Evolutionary conservation across 176 grass and related monocot species (phyloP), one percentile per base, ranked within the genome.

Genomic region (Carex scoparia): DNA sequence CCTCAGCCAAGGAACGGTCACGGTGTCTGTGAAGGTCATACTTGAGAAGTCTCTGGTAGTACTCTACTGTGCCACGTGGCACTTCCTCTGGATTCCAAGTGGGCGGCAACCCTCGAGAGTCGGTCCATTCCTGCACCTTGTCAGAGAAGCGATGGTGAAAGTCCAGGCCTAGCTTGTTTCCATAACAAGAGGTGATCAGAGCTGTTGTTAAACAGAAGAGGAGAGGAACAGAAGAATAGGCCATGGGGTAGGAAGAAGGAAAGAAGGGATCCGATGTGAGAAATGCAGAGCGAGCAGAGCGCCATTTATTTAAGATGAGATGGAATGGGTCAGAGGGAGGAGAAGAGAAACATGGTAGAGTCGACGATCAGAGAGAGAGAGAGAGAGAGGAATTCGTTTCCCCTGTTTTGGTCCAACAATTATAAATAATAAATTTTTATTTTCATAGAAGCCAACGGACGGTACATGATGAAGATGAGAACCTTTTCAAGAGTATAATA

Each of bases 81-180:
- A 16, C 62, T 3, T 82, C 89, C 1, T 46, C 60, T 0, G 62
- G 72, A 0, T 78, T 86, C 90, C 91, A 65, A 27, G 37, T 73
- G 3, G 75, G 84, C 1, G 67, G 73, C 77, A 81, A 66, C 4
- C 85, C 95, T 2, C 84, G 86, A 10, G 76, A 86, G 68, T 90
- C 87, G 1, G 83, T 84, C 93, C 93, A 95, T 32, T 13, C 86
- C 31, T 79, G 85, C 10, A 95, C 91, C 23, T 80, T 75, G 46
- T 88, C 62, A n/a, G 96, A 95, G 28, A 87, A 95, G 0, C 89
- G 87, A 76, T 98, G 96, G 88, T 98, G 93, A 77, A 95, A 81
- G 15, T 98, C 83, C 61, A 98, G 80, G 1, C 89, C 85, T 16
- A 98, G 77, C 18, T 88, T 88, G 12, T 86, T 84, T 2, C 12